Evolutionary conservation across 2,329 filamentous ascomycete genomes (phyloP), one percentile per base, ranked within the genome.

Genomic region (Talaromyces albobiverticillius): DNA sequence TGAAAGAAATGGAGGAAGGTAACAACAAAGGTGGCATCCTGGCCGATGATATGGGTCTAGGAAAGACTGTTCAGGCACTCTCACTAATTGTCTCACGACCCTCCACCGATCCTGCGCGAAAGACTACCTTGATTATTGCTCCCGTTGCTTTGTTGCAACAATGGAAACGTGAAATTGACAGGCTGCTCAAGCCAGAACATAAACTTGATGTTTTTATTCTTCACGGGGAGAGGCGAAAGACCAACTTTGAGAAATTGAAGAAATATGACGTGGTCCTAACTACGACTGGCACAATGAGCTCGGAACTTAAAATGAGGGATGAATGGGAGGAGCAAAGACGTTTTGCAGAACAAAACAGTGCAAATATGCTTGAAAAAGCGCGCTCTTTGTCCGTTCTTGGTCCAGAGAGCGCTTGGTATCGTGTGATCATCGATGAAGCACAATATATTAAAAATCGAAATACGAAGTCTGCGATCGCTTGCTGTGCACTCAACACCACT

Each of bases 11-110:
- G 77, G 89, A 93, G 68, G 79, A 82, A 54, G 84, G 88, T 8
- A 79, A 75, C 2, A 84, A 85, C 51, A 90, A 88, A 62, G 89
- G 89, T 16, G 87, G 88, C 20, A 90, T 93, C 53, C 76, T 92
- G 22, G 87, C 86, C 1, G 88, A 90, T 63, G 88, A 90, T 59
- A 94, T 93, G 89, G 89, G 89, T 7, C 75, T 93, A 10, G 89
- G 89, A 7, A 93, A 94, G 71, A 93, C 89, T 0, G 86, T 96
- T 22, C 90, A 93, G 57, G 86, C 89, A 4, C 77, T 96, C 20
- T 83, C 91, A 3, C 79, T 96, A 41, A 88, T 95, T 61, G 77
- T 90, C 11, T 81, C 82, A 5, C 80, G 85, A 5, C 85, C 80
- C n/a, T 83, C 88, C 0, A 69, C 75, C 0, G 78, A 86, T 57